Conservation (phyloP, 2,329 filamentous ascomycete genomes). For the Lecanoromycetidae sp. region DNA sequence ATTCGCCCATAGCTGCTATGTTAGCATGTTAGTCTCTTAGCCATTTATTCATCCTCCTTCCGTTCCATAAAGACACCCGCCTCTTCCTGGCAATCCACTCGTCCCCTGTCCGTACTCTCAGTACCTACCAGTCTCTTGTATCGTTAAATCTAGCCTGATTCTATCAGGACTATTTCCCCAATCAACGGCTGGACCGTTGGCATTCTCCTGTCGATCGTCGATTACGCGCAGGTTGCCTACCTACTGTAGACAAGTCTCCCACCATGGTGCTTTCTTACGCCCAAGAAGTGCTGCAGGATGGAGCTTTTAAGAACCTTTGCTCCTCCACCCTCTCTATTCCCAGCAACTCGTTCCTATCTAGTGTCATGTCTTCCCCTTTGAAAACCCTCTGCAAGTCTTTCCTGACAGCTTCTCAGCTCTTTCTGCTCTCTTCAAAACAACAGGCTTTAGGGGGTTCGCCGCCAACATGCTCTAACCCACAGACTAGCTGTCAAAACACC, state of each 20-base stretch:
- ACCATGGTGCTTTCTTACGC: neutral
- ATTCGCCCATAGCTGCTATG: too few relatives aligned
- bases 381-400: neutral
- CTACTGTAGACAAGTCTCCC: neutral
- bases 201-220: neutral
- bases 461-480: slow-evolving; percentile 25
- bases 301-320: slow-evolving; percentile 6
- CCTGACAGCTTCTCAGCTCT: neutral
- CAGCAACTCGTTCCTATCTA: neutral
- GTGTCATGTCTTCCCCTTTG: slow-evolving; percentile 7
- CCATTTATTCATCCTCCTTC: too few relatives aligned
- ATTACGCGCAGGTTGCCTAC: neutral
- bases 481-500: slow-evolving; percentile 52
- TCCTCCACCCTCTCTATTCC: neutral
- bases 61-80: too few relatives aligned
- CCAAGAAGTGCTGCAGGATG: slow-evolving; percentile 1
- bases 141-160: too few relatives aligned
- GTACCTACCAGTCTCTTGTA: too few relatives aligned
- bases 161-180: too few relatives aligned
- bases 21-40: too few relatives aligned
- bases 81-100: too few relatives aligned
- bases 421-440: slow-evolving; percentile 10
- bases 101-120: too few relatives aligned
- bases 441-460: slow-evolving; percentile 14
- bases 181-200: neutral